Conservation (phyloP, 805 yeast species). For the Saturnispora saitoi region DNA sequence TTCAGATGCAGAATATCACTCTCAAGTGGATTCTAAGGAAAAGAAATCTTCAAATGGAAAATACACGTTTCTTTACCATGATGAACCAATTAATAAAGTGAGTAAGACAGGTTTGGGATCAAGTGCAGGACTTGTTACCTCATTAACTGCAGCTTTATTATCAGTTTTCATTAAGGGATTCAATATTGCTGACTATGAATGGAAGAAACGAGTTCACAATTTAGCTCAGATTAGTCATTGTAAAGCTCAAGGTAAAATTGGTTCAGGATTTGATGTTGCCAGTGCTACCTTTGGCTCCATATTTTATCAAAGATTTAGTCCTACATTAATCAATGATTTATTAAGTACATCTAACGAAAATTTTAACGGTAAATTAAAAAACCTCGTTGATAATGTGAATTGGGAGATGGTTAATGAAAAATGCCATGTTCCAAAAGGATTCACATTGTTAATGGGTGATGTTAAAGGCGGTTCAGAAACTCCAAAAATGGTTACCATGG, state of each 20-base stretch:
- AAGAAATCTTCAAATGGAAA: constrained; percentile 30
- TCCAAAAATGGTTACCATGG: constrained; percentile 76
- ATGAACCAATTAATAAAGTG: constrained; percentile 52
- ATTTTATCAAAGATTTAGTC: constrained; percentile 66
- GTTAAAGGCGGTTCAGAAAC: constrained; percentile 90
- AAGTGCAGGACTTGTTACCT: constrained; percentile 87
- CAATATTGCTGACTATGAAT: constrained; percentile 23
- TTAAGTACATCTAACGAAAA: constrained; percentile 10
- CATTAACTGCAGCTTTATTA: constrained; percentile 61
- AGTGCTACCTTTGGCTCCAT: constrained; percentile 91
- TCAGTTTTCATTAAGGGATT: constrained; percentile 34
- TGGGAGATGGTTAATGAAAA: constrained; percentile 57
- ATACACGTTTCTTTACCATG: constrained; percentile 52
- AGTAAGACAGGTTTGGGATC: constrained; percentile 95
- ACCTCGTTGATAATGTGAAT: constrained; percentile 33
- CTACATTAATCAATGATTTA: constrained; percentile 35
- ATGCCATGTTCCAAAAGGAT: constrained; percentile 58
- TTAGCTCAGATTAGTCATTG: constrained; percentile 87
- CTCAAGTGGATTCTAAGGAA: constrained; percentile 44
- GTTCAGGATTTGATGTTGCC: constrained; percentile 96
- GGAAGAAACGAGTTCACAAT: constrained; percentile 52
- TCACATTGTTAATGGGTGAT: constrained; percentile 84
- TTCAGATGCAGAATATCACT: constrained; percentile 86
- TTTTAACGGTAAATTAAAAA: constrained; percentile 20
- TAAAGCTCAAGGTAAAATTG: constrained; percentile 88